These are phyloP conservation scores for Phialophora verrucosa DNA, from an alignment of 2,329 filamentous ascomycete genomes.

Conservation along the genomic window DNA sequence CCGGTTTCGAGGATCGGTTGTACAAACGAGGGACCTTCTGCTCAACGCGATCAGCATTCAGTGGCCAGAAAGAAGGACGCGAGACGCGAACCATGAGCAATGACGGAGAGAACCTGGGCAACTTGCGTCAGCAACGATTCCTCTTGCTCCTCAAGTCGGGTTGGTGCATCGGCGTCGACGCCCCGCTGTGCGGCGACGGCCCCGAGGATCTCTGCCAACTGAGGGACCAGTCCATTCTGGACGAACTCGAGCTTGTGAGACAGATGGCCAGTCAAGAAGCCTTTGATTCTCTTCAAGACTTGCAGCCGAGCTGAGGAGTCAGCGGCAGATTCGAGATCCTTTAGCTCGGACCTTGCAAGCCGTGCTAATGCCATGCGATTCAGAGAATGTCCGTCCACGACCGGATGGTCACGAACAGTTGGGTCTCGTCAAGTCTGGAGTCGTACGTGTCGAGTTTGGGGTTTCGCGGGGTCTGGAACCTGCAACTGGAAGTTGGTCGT, in stretches of 20 bases:
- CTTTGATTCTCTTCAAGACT: constrained; percentile 76
- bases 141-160: constrained; percentile 59
- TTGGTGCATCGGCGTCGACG: constrained; percentile 33
- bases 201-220: constrained; percentile 55
- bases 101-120: constrained; percentile 81
- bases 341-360: constrained; percentile 21
- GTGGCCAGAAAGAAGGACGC: constrained; percentile 5
- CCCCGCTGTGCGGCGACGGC: constrained; percentile 50
- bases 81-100: constrained; percentile 74
- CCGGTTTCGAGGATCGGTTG: constrained; percentile 72
- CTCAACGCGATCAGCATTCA: constrained; percentile 37
- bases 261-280: constrained; percentile 85
- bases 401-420: neutral
- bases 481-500: neutral
- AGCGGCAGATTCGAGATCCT: constrained; percentile 23
- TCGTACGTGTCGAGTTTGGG: constrained; percentile 6
- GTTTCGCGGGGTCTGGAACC: neutral
- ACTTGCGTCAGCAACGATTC: constrained; percentile 75
- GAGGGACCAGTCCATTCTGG: constrained; percentile 65
- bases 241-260: constrained; percentile 85
- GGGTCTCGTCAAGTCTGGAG: neutral
- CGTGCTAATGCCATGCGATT: constrained; percentile 26
- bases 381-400: neutral
- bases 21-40: constrained; percentile 81
- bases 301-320: constrained; percentile 44